phyloP scores from a whole-genome alignment of 306 rosid species.

The Vigna trinervia region DNA sequence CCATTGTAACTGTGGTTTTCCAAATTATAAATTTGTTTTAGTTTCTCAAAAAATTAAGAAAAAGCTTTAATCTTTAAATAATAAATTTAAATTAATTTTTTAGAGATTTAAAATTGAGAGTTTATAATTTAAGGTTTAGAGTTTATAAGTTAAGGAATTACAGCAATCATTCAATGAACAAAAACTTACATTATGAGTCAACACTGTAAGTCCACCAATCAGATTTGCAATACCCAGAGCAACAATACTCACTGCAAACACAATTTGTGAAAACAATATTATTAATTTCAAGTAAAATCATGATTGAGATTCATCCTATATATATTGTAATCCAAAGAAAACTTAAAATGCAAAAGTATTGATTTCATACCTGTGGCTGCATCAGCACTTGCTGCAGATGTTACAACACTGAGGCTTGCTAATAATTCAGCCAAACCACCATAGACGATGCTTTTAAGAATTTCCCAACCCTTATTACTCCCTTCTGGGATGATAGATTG shows the following conservation, averaged over 20 bases:
- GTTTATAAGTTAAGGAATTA: too few species aligned
- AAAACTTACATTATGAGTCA: constrained; percentile 68
- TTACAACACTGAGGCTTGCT: constrained; percentile 54
- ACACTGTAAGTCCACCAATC: constrained; percentile 69
- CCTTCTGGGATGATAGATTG: not conserved
- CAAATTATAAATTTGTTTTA: too few species aligned
- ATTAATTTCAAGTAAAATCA: not conserved
- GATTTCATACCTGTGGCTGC: constrained; percentile 35
- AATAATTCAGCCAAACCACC: constrained; percentile 70
- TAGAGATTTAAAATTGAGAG: too few species aligned
- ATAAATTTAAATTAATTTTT: too few species aligned
- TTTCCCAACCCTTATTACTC: constrained; percentile 44
- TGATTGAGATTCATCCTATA: too few species aligned
- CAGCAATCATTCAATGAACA: not conserved
- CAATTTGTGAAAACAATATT: not conserved
- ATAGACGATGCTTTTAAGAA: constrained; percentile 65
- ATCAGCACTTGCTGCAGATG: constrained; percentile 48
- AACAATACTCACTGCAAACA: constrained; percentile 64
- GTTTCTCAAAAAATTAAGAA: too few species aligned
- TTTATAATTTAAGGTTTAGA: too few species aligned
- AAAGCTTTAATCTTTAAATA: too few species aligned
- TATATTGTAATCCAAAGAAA: too few species aligned
- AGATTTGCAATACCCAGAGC: constrained; percentile 76
- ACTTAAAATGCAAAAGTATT: not conserved
- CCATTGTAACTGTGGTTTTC: too few species aligned